These are phyloP conservation scores for Rhododendron simsii DNA, from an alignment of 148 eudicot genomes.

Conservation along the genomic window DNA sequence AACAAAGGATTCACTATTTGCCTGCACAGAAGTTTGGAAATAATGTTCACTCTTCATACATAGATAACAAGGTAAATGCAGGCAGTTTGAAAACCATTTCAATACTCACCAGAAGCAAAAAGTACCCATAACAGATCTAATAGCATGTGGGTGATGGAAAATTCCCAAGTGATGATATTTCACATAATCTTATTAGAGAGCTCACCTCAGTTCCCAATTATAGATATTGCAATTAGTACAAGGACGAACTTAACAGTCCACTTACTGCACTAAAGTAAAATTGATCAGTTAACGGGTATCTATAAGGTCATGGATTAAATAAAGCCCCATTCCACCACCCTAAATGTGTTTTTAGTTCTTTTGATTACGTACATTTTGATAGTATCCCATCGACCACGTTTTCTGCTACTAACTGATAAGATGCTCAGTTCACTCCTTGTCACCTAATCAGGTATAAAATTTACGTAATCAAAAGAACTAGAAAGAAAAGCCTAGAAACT, in stretches of 20 bases:
- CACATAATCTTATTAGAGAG: not conserved
- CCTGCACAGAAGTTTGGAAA: constrained; percentile 41
- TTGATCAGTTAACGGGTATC: not conserved
- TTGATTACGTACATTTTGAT: too few species aligned
- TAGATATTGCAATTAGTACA: not conserved
- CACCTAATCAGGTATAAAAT: not conserved
- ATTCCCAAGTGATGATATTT: not conserved
- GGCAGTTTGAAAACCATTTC: not conserved
- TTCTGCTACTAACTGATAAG: not conserved
- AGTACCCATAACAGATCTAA: not conserved
- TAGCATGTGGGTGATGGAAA: not conserved
- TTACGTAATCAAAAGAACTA: not conserved
- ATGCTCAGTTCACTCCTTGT: not conserved
- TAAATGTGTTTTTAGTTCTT: not conserved
- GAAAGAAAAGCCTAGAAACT: not conserved
- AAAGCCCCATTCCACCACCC: not conserved
- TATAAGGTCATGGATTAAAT: not conserved
- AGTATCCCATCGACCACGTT: not conserved
- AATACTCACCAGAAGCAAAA: not conserved
- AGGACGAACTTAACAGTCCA: not conserved
- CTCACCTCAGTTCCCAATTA: not conserved
- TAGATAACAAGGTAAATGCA: not conserved
- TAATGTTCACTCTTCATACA: not conserved
- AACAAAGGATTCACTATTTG: constrained; percentile 61
- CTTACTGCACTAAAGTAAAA: not conserved